Percentiles rank a stretch among this genome's conserved stretches.
Evolutionary conservation across 371 early-diverging fungal genomes (phyloP).

Genomic region (Rhizopus microsporus): DNA sequence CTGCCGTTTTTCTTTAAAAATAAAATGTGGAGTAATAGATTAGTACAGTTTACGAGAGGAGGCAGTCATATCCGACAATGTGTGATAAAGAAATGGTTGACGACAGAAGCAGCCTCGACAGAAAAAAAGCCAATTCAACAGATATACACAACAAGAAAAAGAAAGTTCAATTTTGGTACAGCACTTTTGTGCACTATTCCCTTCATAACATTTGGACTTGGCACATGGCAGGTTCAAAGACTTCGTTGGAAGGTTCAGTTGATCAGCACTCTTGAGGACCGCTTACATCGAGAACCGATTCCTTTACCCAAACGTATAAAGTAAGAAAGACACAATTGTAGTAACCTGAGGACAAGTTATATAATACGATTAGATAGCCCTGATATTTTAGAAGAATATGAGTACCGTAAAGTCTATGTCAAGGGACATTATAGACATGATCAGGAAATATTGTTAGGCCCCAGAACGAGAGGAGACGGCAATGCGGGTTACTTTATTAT

Average conservation of each 20-base stretch:
- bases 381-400: conserved; percentile 60
- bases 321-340: conserved; percentile 29
- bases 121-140: conserved; percentile 10
- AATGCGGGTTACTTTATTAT: conserved; percentile 80
- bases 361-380: conserved; percentile 29
- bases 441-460: conserved; percentile 79
- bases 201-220: conserved; percentile 79
- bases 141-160: conserved; percentile 26
- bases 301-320: conserved; percentile 70
- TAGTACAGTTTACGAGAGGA: background rate
- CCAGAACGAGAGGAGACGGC: conserved; percentile 74
- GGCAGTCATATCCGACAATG: background rate
- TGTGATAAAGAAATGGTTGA: background rate
- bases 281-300: conserved; percentile 65
- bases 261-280: conserved; percentile 71
- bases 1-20: background rate
- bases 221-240: conserved; percentile 91
- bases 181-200: conserved; percentile 66
- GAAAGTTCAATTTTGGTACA: conserved; percentile 43
- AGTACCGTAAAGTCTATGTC: conserved; percentile 73
- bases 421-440: conserved; percentile 73
- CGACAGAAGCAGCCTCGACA: conserved; percentile 8
- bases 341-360: background rate
- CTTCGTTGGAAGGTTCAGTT: conserved; percentile 87
- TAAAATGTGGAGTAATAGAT: background rate